phyloP scores from a whole-genome alignment of 257 asterid genomes.

The Penstemon davidsonii region DNA sequence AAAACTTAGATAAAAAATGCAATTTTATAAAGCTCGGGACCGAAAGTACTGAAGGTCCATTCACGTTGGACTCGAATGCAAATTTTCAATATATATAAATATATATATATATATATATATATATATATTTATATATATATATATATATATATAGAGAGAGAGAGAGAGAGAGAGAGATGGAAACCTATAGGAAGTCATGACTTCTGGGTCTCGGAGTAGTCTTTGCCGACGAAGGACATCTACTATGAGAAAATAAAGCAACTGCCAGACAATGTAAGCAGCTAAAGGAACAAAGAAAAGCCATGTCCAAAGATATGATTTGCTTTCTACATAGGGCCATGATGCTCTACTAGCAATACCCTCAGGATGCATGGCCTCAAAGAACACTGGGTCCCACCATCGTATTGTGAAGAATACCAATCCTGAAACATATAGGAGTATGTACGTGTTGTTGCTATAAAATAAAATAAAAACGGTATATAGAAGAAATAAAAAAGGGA shows the following conservation, averaged over 20 bases:
- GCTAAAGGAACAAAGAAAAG: constrained; percentile 81
- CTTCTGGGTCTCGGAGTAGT: constrained; percentile 84
- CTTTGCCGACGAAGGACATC: constrained; percentile 91
- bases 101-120: background rate
- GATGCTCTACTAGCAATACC: constrained; percentile 69
- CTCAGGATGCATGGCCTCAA: constrained; percentile 87
- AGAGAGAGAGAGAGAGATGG: background rate
- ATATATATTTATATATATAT: no score
- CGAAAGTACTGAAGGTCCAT: no score
- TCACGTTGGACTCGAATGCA: no score
- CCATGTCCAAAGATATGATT: constrained; percentile 91
- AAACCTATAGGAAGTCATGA: constrained; percentile 97
- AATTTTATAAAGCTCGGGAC: no score
- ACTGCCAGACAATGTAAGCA: constrained; percentile 82
- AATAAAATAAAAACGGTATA: background rate
- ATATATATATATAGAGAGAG: background rate
- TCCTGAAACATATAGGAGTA: constrained; percentile 44
- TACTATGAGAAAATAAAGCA: constrained; percentile 83
- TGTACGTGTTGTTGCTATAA: background rate
- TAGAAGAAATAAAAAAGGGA: constrained; percentile 15
- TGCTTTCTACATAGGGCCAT: constrained; percentile 83
- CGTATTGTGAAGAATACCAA: constrained; percentile 93
- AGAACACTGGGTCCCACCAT: constrained; percentile 93
- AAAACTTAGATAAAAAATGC: no score
- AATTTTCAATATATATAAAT: no score